Conservation (phyloP, 441 rosid genomes). For the Bruguiera hainesii region DNA sequence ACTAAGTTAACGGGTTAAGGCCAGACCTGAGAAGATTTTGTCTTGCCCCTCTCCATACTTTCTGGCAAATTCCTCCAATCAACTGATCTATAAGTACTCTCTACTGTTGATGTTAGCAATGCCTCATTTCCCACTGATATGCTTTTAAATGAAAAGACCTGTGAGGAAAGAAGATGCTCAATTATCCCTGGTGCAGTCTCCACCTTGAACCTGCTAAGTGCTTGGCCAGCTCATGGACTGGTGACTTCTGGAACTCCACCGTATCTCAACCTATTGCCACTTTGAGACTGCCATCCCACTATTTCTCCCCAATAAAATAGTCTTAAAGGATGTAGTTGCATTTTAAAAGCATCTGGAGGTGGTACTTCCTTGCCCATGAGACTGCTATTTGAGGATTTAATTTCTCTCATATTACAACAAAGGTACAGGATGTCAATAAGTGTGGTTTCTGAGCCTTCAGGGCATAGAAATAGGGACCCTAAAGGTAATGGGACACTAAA, state of each 20-base stretch:
- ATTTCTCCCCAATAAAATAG: conserved; percentile 96
- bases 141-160: conserved; percentile 92
- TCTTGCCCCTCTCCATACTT: conserved; percentile 48
- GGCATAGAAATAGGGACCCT: conserved; percentile 73
- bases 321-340: conserved; percentile 91
- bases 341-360: conserved; percentile 83
- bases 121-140: conserved; percentile 48
- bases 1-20: background rate
- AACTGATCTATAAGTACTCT: conserved; percentile 27
- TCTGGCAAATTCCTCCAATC: conserved; percentile 39
- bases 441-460: conserved; percentile 77
- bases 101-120: conserved; percentile 34
- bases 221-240: conserved; percentile 91
- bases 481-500: conserved; percentile 51
- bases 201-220: conserved; percentile 84
- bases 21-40: conserved; percentile 64
- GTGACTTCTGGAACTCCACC: conserved; percentile 96
- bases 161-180: conserved; percentile 78
- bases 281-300: conserved; percentile 84
- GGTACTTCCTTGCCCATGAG: conserved; percentile 72
- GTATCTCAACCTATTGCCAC: conserved; percentile 86
- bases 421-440: conserved; percentile 54
- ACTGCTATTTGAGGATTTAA: conserved; percentile 39
- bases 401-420: conserved; percentile 50
- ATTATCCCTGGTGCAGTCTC: conserved; percentile 67